Base-by-base conservation (phyloP, 768 basidiomycete genomes). In the Russula brevipes region DNA sequence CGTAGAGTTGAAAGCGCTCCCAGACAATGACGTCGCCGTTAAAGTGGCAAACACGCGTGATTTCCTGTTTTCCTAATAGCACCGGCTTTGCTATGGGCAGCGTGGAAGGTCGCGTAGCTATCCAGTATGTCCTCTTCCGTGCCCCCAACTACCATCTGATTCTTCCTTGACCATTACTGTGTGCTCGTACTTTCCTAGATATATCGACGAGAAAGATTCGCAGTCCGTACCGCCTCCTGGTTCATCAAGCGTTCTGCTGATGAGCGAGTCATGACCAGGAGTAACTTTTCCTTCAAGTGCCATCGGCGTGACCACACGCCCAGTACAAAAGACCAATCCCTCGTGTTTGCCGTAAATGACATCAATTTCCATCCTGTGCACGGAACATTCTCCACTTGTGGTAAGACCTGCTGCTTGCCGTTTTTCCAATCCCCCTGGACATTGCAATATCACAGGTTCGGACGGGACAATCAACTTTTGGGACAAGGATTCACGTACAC, bases 391-490 rank as follows among this genome's bases (percentile, higher is more conserved):
- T 77, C 75, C 19, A 76, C 75, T 2, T 75, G 75, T 50, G 75
- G 74, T 75, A 57, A 31, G 73, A 63, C 19, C 3, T 30, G 0
- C 35, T n/a, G 9, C 36, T 9, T 3, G 5, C 3, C 30, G 16
- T 16, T 19, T 17, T 19, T 14, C 33, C 19, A 30, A 11, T 11
- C n/a, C 12, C 10, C 19, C 14, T 38, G 16, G 52, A 62, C 30
- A 9, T 56, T 14, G 35, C 12, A 30, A 8, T 11, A 17, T 54
- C 7, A 3, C 54, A 89, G 88, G 89, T 10, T 81, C 88, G 47
- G 92, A 94, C 67, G 92, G 92, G 19, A 88, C 88, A 3, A 86
- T 94, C 72, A 89, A 92, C 80, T 91, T 89, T 74, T 96, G 94
- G 94, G 94, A 97, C 75, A 94, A 94, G 76, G 89, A 95, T 69